Evolutionary conservation across 1,284 basidiomycete genomes (phyloP), one percentile per base, ranked within the genome.

Genomic region (Veloporphyrellus conicus): DNA sequence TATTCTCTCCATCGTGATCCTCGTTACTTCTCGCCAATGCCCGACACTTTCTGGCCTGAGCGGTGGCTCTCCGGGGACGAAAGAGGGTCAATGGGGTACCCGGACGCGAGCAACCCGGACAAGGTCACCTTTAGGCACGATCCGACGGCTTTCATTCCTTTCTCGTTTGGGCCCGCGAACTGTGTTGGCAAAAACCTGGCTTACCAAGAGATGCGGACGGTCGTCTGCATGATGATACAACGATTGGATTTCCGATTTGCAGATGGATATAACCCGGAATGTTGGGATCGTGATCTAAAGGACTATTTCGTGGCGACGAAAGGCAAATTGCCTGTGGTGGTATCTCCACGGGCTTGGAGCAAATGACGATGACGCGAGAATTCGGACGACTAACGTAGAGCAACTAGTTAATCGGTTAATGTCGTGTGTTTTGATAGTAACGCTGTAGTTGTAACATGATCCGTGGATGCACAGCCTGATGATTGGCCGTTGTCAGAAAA

Each of bases 1-100:
- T 78, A 79, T 55, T 69, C 68, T 23, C 57, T 79, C 9, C 78
- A 79, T 38, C 62, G 69, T 23, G 63, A 68, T 45, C 59, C 68
- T 11, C 61, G 64, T 15, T 54, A 73, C 55, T 74, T 74, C 49
- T 70, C 59, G 3, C 69, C 70, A 3, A 55, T 54, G 25, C 70
- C 72, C n/a, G 63, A 73, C 22, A 39, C 54, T 4, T 74, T 74
- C 54, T 63, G 68, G 55, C 72, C 72, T 11, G 71, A 75, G 28
- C 65, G 72, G 33, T 75, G 72, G 72, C 63, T 75, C 4, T 61
- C 64, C 42, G 45, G 11, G 19, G 63, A 63, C 22, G 63, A 69
- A 36, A 64, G 64, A 45, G 56, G 42, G 18, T 47, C 48, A 0
- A 41, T 64, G 46, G 55, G 66, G 14, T 67, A 67, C 19, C 48